A percentile compares a stretch with the other conserved stretches of the same genome.
phyloP scores from a whole-genome alignment of 352 stramenopile genomes.

The Globisporangium takayamanum region DNA sequence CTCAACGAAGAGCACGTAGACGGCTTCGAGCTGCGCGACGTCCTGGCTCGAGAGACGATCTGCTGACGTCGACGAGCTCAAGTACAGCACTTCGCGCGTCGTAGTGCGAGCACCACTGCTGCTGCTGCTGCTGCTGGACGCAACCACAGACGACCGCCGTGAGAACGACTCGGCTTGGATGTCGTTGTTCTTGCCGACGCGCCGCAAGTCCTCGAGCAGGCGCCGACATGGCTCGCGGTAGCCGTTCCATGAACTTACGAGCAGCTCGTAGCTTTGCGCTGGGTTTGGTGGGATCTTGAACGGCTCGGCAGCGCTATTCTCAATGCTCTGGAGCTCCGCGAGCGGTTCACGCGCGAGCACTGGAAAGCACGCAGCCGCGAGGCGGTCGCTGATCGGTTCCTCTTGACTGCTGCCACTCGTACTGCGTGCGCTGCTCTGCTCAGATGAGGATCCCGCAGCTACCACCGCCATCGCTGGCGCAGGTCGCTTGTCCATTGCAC shows the following conservation, averaged over 20 bases:
- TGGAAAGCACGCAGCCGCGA: conserved; percentile 57
- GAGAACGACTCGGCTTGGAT: conserved; percentile 43
- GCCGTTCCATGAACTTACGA: conserved; percentile 45
- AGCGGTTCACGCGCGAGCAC: conserved; percentile 43
- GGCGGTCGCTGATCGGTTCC: conserved; percentile 50
- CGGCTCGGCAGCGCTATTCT: conserved; percentile 22
- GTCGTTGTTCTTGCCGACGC: conserved; percentile 57
- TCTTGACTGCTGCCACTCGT: neutral
- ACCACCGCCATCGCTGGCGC: too few relatives aligned
- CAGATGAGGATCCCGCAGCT: too few relatives aligned
- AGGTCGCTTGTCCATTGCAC: conserved; percentile 4
- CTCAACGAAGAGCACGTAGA: conserved; percentile 50
- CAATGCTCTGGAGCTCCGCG: conserved; percentile 28
- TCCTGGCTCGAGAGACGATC: conserved; percentile 54
- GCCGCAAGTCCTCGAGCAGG: conserved; percentile 52
- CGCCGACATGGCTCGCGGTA: conserved; percentile 40
- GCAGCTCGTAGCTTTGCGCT: conserved; percentile 45
- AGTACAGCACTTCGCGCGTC: conserved; percentile 33
- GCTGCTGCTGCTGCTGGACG: neutral
- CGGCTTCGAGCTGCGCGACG: conserved; percentile 55
- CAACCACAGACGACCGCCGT: conserved; percentile 9
- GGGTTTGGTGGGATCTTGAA: conserved; percentile 36
- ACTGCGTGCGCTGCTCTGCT: neutral
- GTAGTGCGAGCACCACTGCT: conserved; percentile 5
- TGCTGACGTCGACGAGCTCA: conserved; percentile 41